phyloP scores from a whole-genome alignment of 306 rosid genomes.

The Cicer pinnatifidum region DNA sequence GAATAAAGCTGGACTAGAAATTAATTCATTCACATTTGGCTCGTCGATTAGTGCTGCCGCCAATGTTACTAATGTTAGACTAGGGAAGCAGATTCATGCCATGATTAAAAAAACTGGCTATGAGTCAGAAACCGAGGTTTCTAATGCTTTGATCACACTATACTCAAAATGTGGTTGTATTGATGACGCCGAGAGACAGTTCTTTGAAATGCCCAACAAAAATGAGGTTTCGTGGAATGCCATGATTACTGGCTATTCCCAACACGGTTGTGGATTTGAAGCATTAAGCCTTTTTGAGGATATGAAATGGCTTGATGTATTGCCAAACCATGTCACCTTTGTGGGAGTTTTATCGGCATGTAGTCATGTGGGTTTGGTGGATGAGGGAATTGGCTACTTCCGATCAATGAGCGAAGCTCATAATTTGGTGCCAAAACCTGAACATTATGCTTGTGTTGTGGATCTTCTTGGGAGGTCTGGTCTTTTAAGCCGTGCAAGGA shows the following conservation, averaged over 20 bases:
- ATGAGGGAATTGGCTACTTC: conserved; percentile 75
- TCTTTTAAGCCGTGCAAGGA: conserved; percentile 62
- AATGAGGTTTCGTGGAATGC: conserved; percentile 92
- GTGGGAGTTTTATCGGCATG: conserved; percentile 88
- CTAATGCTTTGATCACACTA: conserved; percentile 77
- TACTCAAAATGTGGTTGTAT: conserved; percentile 84
- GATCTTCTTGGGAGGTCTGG: conserved; percentile 90
- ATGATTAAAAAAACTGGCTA: conserved; percentile 71
- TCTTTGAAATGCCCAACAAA: conserved; percentile 65
- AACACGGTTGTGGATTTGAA: conserved; percentile 77
- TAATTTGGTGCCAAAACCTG: conserved; percentile 72
- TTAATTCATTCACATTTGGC: conserved; percentile 77
- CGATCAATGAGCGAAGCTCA: conserved; percentile 74
- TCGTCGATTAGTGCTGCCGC: conserved; percentile 84
- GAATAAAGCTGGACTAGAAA: conserved; percentile 62
- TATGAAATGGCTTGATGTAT: conserved; percentile 62
- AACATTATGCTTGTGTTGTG: conserved; percentile 84
- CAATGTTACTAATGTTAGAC: conserved; percentile 64
- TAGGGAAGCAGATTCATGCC: conserved; percentile 80
- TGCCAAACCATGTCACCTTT: conserved; percentile 80
- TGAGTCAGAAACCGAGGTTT: conserved; percentile 77
- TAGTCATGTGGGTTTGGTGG: conserved; percentile 86
- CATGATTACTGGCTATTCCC: conserved; percentile 83
- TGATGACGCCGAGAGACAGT: conserved; percentile 72
- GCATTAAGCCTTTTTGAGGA: conserved; percentile 70